Base-by-base conservation (phyloP, 1,139 yeast species). In the Saccharomyces pastorianus region DNA sequence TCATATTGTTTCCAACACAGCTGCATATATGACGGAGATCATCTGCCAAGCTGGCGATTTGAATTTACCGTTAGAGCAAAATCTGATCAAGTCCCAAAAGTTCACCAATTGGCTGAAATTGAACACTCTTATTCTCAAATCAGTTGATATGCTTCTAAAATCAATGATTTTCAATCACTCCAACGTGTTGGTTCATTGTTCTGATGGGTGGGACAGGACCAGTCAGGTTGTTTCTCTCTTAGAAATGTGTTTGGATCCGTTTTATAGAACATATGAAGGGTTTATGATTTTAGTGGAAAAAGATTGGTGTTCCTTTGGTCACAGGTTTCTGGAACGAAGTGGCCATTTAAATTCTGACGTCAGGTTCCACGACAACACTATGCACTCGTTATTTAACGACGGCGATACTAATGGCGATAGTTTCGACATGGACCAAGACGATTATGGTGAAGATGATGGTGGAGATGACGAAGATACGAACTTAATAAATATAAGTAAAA, bases 141-240 rank as follows among this genome's bases (percentile, higher is more conserved):
- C 96, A 0, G 86, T 93, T 0, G 91, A 88, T 55, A 76, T 88
- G 49, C 80, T 93, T 51, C 82, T 86, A 41, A 85, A 88, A 63
- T 86, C 93, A 26, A 79, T 93, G 25, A 89, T 88, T 58, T 80
- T 85, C 63, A 88, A 89, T 66, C 83, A 85, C 57, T 86, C 95
- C 13, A 95, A 91, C 68, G 81, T 93, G 6, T 68, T 93, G 6
- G 80, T 95, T 9, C 99, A 93, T 71, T 93, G 99, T 67, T 90
- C 97, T 0, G 99, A 93, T 72, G 99, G 99, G 0, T 93, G 99
- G 99, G 99, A 93, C 67, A 76, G 99, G 56, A 95, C 99, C 0
- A 82, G 97, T 0, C 98, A 93, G 66, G 81, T 91, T 0, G 80
- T 91, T 8, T 86, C 96, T 3, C 72, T 93, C 56, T 83, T 91